Percentiles rank a stretch among this genome's conserved stretches.
phyloP scores from a whole-genome alignment of 164 flowering plant species.

The Annona cherimola region DNA sequence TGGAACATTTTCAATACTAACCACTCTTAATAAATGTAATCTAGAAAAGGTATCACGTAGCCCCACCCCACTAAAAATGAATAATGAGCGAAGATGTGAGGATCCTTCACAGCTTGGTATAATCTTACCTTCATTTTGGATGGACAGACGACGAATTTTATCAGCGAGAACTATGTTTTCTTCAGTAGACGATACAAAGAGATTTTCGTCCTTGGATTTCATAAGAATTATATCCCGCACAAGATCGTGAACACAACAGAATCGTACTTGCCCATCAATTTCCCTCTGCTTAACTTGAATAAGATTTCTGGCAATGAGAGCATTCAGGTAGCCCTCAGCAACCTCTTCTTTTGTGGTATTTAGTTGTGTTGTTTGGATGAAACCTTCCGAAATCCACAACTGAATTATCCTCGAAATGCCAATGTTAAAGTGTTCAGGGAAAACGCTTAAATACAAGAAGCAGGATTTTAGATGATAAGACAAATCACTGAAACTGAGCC shows the following conservation, averaged over 20 bases:
- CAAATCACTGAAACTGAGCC: slow-evolving; percentile 14
- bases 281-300: slow-evolving; percentile 4
- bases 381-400: slow-evolving; percentile 18
- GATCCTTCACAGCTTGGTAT: not conserved
- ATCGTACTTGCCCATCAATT: slow-evolving; percentile 3
- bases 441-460: slow-evolving; percentile 11
- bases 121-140: slow-evolving; percentile 6
- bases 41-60: not conserved
- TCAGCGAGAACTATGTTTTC: not conserved
- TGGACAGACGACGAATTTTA: slow-evolving; percentile 23
- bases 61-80: not conserved
- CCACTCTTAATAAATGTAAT: slow-evolving; percentile 3
- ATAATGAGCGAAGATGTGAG: not conserved
- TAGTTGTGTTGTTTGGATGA: not conserved
- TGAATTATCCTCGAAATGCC: not conserved
- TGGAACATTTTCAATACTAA: slow-evolving; percentile 1
- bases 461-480: slow-evolving; percentile 14
- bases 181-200: not conserved
- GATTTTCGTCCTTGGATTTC: not conserved
- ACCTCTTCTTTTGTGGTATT: slow-evolving; percentile 9
- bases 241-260: slow-evolving; percentile 11
- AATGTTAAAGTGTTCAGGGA: slow-evolving; percentile 10
- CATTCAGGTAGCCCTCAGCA: slow-evolving; percentile 11
- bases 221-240: not conserved
- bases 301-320: not conserved